Evolutionary conservation across 768 basidiomycete species (phyloP).

Genomic region (Tylopilus balloui): DNA sequence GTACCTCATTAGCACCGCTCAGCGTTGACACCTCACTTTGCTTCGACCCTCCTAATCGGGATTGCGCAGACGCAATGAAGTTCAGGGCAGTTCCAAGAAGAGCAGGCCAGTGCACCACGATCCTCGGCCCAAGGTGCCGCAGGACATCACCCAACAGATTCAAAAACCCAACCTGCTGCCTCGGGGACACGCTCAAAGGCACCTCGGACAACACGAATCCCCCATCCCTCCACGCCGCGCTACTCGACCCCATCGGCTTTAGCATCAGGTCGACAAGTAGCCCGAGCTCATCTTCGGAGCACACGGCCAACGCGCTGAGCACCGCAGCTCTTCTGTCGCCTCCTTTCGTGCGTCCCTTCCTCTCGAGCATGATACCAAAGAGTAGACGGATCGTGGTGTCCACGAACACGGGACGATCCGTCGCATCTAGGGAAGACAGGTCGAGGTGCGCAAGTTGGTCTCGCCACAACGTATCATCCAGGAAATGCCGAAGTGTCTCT

Average conservation of each 20-base stretch:
- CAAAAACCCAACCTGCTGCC: slow-evolving; percentile 82
- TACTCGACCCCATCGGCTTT: slow-evolving; percentile 51
- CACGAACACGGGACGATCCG: slow-evolving; percentile 62
- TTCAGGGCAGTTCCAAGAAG: slow-evolving; percentile 67
- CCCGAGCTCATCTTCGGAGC: slow-evolving; percentile 66
- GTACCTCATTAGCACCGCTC: slow-evolving; percentile 21
- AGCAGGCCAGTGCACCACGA: slow-evolving; percentile 67
- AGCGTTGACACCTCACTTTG: slow-evolving; percentile 20
- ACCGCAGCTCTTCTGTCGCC: slow-evolving; percentile 71
- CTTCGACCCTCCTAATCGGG: slow-evolving; percentile 37
- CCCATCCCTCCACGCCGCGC: slow-evolving; percentile 19
- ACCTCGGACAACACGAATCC: slow-evolving; percentile 31
- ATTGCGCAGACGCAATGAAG: slow-evolving; percentile 63
- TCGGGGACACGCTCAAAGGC: slow-evolving; percentile 38
- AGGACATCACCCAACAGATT: slow-evolving; percentile 81
- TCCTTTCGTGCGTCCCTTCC: slow-evolving; percentile 61
- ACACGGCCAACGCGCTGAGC: slow-evolving; percentile 63
- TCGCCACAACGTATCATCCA: slow-evolving; percentile 87
- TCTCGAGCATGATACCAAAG: slow-evolving; percentile 86
- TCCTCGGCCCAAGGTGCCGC: slow-evolving; percentile 71
- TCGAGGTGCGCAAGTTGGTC: slow-evolving; percentile 78
- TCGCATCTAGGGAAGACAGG: slow-evolving; percentile 50
- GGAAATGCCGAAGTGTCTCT: slow-evolving; percentile 60
- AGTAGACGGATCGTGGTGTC: slow-evolving; percentile 69
- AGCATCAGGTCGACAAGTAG: slow-evolving; percentile 87